These are phyloP conservation scores for Tothia fuscella DNA, from an alignment of 2,329 filamentous ascomycete species.

Conservation along the genomic window DNA sequence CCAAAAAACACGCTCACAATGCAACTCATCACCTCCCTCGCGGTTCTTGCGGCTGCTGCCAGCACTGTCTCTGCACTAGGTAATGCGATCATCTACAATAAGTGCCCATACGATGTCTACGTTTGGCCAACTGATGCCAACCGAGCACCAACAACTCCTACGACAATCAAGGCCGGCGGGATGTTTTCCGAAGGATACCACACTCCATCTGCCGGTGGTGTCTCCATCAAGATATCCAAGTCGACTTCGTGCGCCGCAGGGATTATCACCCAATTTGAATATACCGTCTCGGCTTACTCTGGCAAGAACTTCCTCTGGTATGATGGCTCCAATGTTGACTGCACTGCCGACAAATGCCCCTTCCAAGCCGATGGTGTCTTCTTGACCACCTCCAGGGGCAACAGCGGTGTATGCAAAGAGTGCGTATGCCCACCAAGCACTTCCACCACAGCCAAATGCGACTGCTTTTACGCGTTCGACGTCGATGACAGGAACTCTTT, in stretches of 20 bases:
- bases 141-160: slow-evolving; percentile 14
- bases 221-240: slow-evolving; percentile 30
- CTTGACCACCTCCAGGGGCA: slow-evolving; percentile 13
- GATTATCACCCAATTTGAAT: slow-evolving; percentile 23
- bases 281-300: slow-evolving; percentile 18
- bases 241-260: slow-evolving; percentile 8
- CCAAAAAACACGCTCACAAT: slow-evolving; percentile 8
- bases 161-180: slow-evolving; percentile 17
- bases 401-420: not conserved
- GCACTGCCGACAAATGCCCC: slow-evolving; percentile 20
- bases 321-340: slow-evolving; percentile 28
- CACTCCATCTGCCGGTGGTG: slow-evolving; percentile 16
- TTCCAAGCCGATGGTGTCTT: slow-evolving; percentile 24
- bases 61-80: slow-evolving; percentile 13
- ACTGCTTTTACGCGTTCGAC: slow-evolving; percentile 10
- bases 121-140: slow-evolving; percentile 25
- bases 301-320: slow-evolving; percentile 20
- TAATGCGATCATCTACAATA: slow-evolving; percentile 25
- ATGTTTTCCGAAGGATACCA: slow-evolving; percentile 23
- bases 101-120: slow-evolving; percentile 25
- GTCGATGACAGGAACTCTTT: slow-evolving; percentile 11
- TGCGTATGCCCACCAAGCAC: slow-evolving; percentile 10
- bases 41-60: slow-evolving; percentile 17
- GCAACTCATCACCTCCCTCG: slow-evolving; percentile 10
- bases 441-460: slow-evolving; percentile 6